Conservation (phyloP, 2,329 filamentous ascomycete genomes). For the Dothideomycetes sp. region DNA sequence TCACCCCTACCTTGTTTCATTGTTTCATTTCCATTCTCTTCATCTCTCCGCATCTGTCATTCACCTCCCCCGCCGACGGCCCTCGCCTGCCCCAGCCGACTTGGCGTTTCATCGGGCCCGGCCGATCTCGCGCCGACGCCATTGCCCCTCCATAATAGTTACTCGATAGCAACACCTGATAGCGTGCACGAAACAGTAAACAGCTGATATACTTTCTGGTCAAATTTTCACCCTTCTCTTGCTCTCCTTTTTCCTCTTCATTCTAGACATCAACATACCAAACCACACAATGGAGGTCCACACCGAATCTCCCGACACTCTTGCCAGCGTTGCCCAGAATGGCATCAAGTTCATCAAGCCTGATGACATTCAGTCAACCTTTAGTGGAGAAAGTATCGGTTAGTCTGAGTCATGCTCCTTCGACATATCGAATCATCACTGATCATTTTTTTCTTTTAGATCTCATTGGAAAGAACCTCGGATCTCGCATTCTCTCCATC, state of each 20-base stretch:
- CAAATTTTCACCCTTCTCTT: not conserved
- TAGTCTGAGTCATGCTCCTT: too few relatives aligned
- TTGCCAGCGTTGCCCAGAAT: slow-evolving; percentile 2
- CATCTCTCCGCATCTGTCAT: not conserved
- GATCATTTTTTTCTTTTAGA: slow-evolving; percentile 22
- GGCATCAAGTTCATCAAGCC: slow-evolving; percentile 7
- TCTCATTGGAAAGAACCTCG: slow-evolving; percentile 41
- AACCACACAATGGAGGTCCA: slow-evolving; percentile 9
- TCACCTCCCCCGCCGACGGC: too few relatives aligned
- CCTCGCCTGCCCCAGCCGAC: not conserved
- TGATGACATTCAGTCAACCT: slow-evolving; percentile 38
- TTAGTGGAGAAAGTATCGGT: slow-evolving; percentile 44
- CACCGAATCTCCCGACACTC: slow-evolving; percentile 6
- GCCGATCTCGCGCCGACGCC: not conserved
- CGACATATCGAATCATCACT: too few relatives aligned
- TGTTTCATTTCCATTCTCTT: not conserved
- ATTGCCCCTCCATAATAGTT: not conserved
- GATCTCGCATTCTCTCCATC: slow-evolving; percentile 42
- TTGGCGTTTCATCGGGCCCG: not conserved
- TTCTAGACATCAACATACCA: not conserved
- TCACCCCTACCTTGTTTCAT: too few relatives aligned
- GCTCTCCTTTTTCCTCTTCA: not conserved
- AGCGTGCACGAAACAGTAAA: slow-evolving; percentile 7
- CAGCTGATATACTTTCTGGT: not conserved
- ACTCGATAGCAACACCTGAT: slow-evolving; percentile 7